Percentiles rank a stretch among this genome's conserved stretches.
Evolutionary conservation across 208 protist species (phyloP).

Genomic region (Trypanosoma lewisi): DNA sequence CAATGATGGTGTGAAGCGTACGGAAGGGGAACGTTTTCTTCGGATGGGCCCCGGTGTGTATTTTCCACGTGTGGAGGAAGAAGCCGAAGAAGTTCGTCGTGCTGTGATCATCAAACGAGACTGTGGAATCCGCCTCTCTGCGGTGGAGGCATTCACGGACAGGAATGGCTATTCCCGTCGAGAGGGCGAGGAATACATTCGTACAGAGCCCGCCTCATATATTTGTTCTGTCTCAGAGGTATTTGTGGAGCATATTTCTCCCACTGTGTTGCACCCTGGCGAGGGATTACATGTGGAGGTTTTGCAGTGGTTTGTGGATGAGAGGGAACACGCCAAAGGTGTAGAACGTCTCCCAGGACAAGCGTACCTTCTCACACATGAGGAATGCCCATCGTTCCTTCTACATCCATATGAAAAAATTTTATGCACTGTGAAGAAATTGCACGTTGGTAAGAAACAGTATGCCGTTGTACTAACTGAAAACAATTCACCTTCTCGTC

Average conservation of each 20-base stretch:
- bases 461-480: slow-evolving; percentile 24
- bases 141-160: slow-evolving; percentile 38
- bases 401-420: slow-evolving; percentile 93
- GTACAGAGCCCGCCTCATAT: slow-evolving; percentile 45
- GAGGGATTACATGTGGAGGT: slow-evolving; percentile 89
- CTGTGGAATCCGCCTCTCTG: slow-evolving; percentile 41
- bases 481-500: slow-evolving; percentile 36
- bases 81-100: slow-evolving; percentile 34
- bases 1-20: slow-evolving; percentile 14
- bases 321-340: slow-evolving; percentile 56
- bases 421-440: slow-evolving; percentile 54
- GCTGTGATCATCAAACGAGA: slow-evolving; percentile 30
- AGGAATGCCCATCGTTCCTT: slow-evolving; percentile 81
- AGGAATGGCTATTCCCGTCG: slow-evolving; percentile 36
- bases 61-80: slow-evolving; percentile 66
- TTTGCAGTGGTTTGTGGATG: slow-evolving; percentile 80
- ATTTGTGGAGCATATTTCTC: slow-evolving; percentile 48
- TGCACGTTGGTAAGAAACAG: slow-evolving; percentile 36
- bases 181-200: slow-evolving; percentile 71
- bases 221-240: slow-evolving; percentile 82
- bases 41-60: slow-evolving; percentile 71
- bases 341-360: slow-evolving; percentile 61
- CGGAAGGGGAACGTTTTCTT: slow-evolving; percentile 49
- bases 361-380: slow-evolving; percentile 82
- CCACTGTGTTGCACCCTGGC: slow-evolving; percentile 59